Evolutionary conservation across 139 green algal genomes (phyloP), one percentile per base, ranked within the genome.

Genomic region (Closterium sp.): DNA sequence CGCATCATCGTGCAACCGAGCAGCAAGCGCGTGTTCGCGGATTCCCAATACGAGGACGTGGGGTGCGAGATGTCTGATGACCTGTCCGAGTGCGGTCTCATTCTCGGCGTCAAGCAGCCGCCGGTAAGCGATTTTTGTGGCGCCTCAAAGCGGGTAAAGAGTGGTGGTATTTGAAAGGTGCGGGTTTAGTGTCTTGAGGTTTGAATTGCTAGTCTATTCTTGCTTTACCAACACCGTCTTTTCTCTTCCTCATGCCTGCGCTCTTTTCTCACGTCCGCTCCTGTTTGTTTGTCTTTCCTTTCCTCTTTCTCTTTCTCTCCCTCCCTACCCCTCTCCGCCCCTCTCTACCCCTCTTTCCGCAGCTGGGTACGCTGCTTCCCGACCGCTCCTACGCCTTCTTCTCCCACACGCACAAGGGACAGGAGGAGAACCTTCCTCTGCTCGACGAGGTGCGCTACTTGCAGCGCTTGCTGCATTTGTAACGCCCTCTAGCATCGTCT

Each of bases 321-420:
- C 11, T 50, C 38, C 38, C 38, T 9, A 50, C 38, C 38, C 38
- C 38, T 50, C 38, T 50, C 38, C 7, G 13, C 38, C 38, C 11
- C 38, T 50, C 38, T 50, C 5, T 50, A 50, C 38, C 38, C 11
- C 13, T 50, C 38, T 50, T 9, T 9, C 38, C 7, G 87, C 91
- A 94, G 91, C 28, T 94, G 50, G 88, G 88, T 19, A 89, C 28
- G 19, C 92, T 94, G 24, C 88, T 92, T 17, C 88, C 92, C 28
- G 89, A 87, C 22, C 73, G 92, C 29, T 22, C 88, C 21, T 92
- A 94, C 86, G 13, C 34, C 13, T 94, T 94, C 84, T 94, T 94
- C 88, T 92, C 89, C 13, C 92, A 94, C 88, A 94, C 92, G 31
- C 45, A 92, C 85, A 94, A 94, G 88, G 92, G 38, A 4, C 92